These are phyloP conservation scores for Urostyla sp. DNA, from an alignment of 73 alveolate species.

Conservation along the genomic window DNA sequence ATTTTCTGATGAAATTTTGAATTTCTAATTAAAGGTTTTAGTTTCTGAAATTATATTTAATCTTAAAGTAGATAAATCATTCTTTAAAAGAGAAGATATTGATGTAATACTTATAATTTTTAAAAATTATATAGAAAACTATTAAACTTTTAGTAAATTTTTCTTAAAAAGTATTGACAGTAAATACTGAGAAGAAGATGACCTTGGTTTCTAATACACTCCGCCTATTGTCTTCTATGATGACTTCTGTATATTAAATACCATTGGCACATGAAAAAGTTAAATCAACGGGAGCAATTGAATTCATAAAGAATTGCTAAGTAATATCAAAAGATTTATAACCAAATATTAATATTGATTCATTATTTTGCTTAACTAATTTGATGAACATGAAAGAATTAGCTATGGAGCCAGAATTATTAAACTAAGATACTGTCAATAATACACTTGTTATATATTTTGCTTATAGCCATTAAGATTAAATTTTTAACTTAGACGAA, in stretches of 20 bases:
- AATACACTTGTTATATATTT: constrained; percentile 61
- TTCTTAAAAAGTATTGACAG: constrained; percentile 51
- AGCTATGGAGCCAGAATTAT: constrained; percentile 47
- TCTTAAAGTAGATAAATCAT: constrained; percentile 33
- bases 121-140: constrained; percentile 11
- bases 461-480: constrained; percentile 53
- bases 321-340: constrained; percentile 44
- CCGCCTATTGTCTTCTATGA: constrained; percentile 61
- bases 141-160: constrained; percentile 44
- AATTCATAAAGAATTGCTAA: constrained; percentile 56
- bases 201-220: constrained; percentile 58
- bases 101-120: background rate
- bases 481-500: constrained; percentile 67
- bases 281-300: constrained; percentile 45
- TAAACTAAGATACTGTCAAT: constrained; percentile 55
- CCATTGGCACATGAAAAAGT: constrained; percentile 50
- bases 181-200: constrained; percentile 64
- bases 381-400: constrained; percentile 63
- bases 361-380: constrained; percentile 63
- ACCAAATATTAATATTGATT: constrained; percentile 66
- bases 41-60: constrained; percentile 68
- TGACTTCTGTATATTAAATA: constrained; percentile 26
- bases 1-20: constrained; percentile 45
- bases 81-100: constrained; percentile 53
- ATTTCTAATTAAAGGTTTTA: constrained; percentile 47